Conservation (phyloP, 192 early-diverging fungal species). For the Phlyctochytrium bullatum region DNA sequence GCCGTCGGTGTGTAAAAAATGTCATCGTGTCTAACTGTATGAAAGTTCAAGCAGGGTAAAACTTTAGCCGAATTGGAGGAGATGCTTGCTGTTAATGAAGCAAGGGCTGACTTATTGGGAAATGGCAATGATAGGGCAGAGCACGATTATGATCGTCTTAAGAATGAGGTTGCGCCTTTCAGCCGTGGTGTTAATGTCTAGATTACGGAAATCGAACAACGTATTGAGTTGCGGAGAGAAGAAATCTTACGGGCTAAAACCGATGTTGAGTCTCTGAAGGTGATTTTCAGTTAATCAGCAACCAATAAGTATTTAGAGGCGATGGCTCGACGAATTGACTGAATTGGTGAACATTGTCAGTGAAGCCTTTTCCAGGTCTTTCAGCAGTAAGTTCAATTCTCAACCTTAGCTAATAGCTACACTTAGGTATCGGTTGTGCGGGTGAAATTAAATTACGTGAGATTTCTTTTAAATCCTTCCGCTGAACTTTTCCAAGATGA, state of each 20-base stretch:
- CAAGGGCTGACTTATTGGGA: constrained; percentile 54
- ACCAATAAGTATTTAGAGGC: no score
- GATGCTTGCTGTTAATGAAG: constrained; percentile 49
- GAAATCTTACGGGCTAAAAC: no score
- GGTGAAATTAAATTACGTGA: constrained; percentile 67
- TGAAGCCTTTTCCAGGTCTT: constrained; percentile 64
- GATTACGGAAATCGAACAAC: no score
- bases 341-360: constrained; percentile 65
- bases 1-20: neutral
- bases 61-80: constrained; percentile 66
- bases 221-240: no score
- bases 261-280: no score
- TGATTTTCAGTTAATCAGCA: no score
- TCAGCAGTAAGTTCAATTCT: constrained; percentile 52
- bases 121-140: constrained; percentile 58
- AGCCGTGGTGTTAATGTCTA: no score
- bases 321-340: constrained; percentile 72
- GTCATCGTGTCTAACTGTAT: no score
- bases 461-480: no score
- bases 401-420: constrained; percentile 18
- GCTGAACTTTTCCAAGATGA: constrained; percentile 9
- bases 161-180: no score
- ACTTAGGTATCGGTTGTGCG: constrained; percentile 70
- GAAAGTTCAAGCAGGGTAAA: no score
- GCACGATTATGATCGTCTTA: constrained; percentile 65